Base-by-base conservation (phyloP, 2,329 filamentous ascomycete genomes). In the Sporothrix schenckii region DNA sequence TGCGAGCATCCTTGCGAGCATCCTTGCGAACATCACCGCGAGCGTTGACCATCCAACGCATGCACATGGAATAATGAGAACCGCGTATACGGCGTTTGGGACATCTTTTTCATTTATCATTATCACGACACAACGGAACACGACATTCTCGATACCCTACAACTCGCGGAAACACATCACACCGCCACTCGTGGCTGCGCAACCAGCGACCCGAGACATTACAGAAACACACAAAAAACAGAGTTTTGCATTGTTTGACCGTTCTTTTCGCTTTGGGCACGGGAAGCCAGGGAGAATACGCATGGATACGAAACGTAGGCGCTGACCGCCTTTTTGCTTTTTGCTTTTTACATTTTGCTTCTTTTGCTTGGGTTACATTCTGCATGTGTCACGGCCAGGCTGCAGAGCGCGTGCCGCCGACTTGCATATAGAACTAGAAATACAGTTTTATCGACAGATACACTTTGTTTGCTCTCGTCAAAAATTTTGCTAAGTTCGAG, bases 251-350 rank as follows among this genome's bases (percentile, higher is more conserved):
- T 27, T 2, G 30, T 24, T 49, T 30, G n/a, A n/a, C n/a, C n/a
- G n/a, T n/a, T n/a, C 30, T 44, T 54, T n/a, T 24, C 27, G 30
- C 24, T 16, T 13, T 4, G 39, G 24, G n/a, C 30, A 58, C 27
- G 11, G 27, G 16, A 34, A 10, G 52, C 52, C 13, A 30, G 52
- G 52, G 30, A 54, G 27, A 27, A 30, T 16, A 14, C 27, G 21
- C 52, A 54, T 30, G 24, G 1, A 54, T 13, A 30, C 27, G 52
- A 54, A 30, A 54, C 52, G 52, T 13, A 16, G 24, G 24, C 52
- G 52, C 58, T 63, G 58, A 63, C 58, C 58, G 58, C 58, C 61
- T 50, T 65, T 50, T 65, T 65, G 41, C 44, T 50, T 50, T 65
- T 65, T 27, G 24, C 39, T 27, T 10, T 58, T 39, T 39, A 1